Evolutionary conservation across 805 yeast genomes (phyloP), one percentile per base, ranked within the genome.

Genomic region (Candida ponderosae): DNA sequence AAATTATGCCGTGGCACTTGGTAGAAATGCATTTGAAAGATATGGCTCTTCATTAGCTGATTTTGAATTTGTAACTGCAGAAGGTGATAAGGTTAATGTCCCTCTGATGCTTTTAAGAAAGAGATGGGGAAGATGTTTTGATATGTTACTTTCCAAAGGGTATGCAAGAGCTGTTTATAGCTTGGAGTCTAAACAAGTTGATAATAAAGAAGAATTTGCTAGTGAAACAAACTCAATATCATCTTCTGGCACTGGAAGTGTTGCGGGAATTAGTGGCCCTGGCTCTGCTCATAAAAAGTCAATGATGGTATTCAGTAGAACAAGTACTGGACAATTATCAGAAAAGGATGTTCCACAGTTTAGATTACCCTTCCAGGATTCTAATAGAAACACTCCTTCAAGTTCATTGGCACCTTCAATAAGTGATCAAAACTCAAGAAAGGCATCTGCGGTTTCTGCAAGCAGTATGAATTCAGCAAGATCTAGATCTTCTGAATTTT

Each of bases 111-210:
- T 83, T 4, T 63, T 84, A 37, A 66, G 83, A 45, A 81, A 78
- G 46, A 65, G 93, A 51, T 84, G 94, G 94, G 93, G 93, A 1
- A 57, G 74, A 26, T 79, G 73, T 43, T 84, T 84, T 50, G 79
- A 79, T 44, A 67, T 68, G 44, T 43, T 82, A 15, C 54, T 83
- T 29, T 66, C 87, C 0, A 69, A 72, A 46, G 83, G 80, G 1
- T 84, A 81, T 53, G 75, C 81, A 0, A 63, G 73, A 40, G 80
- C 84, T 8, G 57, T 58, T 9, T 47, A 54, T 28, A 55, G 51
- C 24, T 48, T 60, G 30, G 63, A 62, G 18, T 42, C 37, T 31
- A 37, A 43, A 26, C 40, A 47, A 24, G 16, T 23, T 5, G 37
- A 36, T 5, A 32, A 29, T 10, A 24, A 34, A 3, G 33, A 20